Conservation (phyloP, 2,329 filamentous ascomycete genomes). For the Paecilomyces sp. region DNA sequence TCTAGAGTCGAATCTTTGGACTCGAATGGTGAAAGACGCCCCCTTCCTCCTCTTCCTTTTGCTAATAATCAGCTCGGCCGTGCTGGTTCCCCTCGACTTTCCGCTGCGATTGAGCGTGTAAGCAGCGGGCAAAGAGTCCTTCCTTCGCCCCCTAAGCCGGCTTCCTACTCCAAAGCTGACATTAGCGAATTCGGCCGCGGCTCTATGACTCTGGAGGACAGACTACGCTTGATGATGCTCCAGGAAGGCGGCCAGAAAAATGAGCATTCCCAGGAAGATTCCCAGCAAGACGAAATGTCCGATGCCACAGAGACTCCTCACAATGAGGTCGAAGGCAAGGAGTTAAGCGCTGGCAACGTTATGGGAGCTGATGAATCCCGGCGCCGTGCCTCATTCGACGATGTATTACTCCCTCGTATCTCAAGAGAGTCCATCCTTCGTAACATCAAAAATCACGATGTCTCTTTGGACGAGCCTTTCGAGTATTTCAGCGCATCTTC, state of each 20-base stretch:
- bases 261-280: not conserved
- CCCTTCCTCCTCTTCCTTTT: slow-evolving; percentile 76
- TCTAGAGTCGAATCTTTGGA: slow-evolving; percentile 64
- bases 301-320: not conserved
- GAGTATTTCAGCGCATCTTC: slow-evolving; percentile 49
- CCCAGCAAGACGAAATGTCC: not conserved
- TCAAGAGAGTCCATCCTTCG: slow-evolving; percentile 90
- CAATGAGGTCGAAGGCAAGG: slow-evolving; percentile 15
- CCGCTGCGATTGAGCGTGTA: slow-evolving; percentile 65
- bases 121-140: slow-evolving; percentile 60
- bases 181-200: slow-evolving; percentile 66
- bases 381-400: slow-evolving; percentile 46
- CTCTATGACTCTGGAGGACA: slow-evolving; percentile 78
- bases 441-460: slow-evolving; percentile 66
- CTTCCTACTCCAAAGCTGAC: slow-evolving; percentile 65
- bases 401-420: slow-evolving; percentile 65
- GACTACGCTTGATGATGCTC: slow-evolving; percentile 81
- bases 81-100: slow-evolving; percentile 55
- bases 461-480: slow-evolving; percentile 54
- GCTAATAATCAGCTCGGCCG: slow-evolving; percentile 35
- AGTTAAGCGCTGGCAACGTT: slow-evolving; percentile 26
- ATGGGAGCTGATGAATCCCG: slow-evolving; percentile 39
- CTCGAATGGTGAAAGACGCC: slow-evolving; percentile 74
- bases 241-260: slow-evolving; percentile 2
- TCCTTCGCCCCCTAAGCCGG: slow-evolving; percentile 63